Conservation (phyloP, 768 basidiomycete species). For the Xerocomus brunneocitrinus region DNA sequence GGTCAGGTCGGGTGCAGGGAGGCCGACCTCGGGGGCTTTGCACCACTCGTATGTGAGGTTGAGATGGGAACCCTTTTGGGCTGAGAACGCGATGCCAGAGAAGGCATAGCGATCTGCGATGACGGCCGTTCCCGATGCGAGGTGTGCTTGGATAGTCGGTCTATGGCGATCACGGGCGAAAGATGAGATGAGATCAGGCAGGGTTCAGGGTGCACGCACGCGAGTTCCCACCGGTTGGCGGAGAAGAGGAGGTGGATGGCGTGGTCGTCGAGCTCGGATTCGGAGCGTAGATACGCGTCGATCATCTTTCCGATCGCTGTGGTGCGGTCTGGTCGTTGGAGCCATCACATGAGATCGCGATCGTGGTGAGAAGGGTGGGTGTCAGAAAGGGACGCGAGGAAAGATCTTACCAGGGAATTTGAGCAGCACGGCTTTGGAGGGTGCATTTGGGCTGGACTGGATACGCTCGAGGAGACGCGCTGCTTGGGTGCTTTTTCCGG, state of each 20-base stretch:
- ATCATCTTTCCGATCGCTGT: slow-evolving; percentile 92
- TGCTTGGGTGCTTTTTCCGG: slow-evolving; percentile 91
- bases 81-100: slow-evolving; percentile 90
- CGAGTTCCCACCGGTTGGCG: slow-evolving; percentile 95
- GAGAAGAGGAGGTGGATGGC: slow-evolving; percentile 93
- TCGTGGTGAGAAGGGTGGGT: background rate
- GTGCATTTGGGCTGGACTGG: slow-evolving; percentile 20
- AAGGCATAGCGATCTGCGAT: slow-evolving; percentile 95
- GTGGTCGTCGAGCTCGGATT: slow-evolving; percentile 85
- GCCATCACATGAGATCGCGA: background rate
- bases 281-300: slow-evolving; percentile 80
- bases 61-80: slow-evolving; percentile 39
- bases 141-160: slow-evolving; percentile 52
- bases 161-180: slow-evolving; percentile 30
- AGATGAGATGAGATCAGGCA: background rate
- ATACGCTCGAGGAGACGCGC: slow-evolving; percentile 54
- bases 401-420: slow-evolving; percentile 82
- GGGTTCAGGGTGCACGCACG: slow-evolving; percentile 44
- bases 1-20: slow-evolving; percentile 86
- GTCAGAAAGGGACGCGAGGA: background rate
- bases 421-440: slow-evolving; percentile 45
- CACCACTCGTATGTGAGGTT: slow-evolving; percentile 80
- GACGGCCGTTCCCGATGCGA: slow-evolving; percentile 64
- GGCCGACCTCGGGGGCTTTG: slow-evolving; percentile 74
- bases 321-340: slow-evolving; percentile 62